phyloP scores from a whole-genome alignment of 2,329 filamentous ascomycete genomes.

The Magnaporthiopsis incrustans region DNA sequence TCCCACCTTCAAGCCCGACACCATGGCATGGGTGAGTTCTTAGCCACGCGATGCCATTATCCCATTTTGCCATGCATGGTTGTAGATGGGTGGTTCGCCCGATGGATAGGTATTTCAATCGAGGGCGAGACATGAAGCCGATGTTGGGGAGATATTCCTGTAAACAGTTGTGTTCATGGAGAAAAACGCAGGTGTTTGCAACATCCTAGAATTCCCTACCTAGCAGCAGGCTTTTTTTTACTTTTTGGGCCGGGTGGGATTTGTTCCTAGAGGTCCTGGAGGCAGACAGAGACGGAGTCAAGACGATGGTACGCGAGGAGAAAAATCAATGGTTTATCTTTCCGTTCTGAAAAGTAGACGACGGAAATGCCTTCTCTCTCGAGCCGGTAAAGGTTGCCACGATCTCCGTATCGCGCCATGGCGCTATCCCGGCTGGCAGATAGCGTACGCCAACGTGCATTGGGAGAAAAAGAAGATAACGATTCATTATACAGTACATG shows the following conservation, averaged over 20 bases:
- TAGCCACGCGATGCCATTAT: not conserved
- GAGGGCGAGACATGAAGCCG: not conserved
- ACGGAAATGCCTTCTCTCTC: not conserved
- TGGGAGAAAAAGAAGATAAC: not conserved
- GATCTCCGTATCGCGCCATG: not conserved
- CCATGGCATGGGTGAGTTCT: not conserved
- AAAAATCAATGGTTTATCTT: not conserved
- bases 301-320: not conserved
- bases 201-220: not conserved
- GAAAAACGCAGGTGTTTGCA: not conserved
- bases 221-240: not conserved
- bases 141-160: not conserved
- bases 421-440: not conserved
- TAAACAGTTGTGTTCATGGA: not conserved
- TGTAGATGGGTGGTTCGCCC: not conserved
- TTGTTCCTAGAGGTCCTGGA: not conserved
- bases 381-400: not conserved
- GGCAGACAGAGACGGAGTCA: not conserved
- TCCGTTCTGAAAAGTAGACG: not conserved
- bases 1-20: not conserved
- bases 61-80: not conserved
- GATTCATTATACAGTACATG: not conserved
- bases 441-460: not conserved
- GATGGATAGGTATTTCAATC: not conserved
- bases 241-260: not conserved